Evolutionary conservation across 306 rosid genomes (phyloP).

Genomic region (Purshia tridentata): DNA sequence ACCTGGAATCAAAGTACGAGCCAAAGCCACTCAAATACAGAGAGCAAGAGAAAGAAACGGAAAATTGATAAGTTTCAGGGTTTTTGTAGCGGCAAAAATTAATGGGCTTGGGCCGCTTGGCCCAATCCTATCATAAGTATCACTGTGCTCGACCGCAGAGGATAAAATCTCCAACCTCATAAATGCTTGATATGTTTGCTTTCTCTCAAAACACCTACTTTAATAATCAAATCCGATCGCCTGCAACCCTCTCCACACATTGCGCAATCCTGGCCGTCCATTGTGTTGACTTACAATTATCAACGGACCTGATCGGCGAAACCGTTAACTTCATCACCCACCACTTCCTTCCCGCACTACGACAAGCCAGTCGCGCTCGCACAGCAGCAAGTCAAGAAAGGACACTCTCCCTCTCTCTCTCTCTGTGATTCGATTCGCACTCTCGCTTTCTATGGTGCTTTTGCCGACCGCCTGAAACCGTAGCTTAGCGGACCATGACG

Average conservation of each 20-base stretch:
- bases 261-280: background rate
- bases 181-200: no score
- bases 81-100: background rate
- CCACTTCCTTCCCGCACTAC: background rate
- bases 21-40: background rate
- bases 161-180: background rate
- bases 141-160: background rate
- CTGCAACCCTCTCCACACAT: background rate
- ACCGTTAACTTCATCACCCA: background rate
- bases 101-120: background rate
- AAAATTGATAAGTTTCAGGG: background rate
- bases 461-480: conserved; percentile 10
- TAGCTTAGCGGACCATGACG: conserved; percentile 14
- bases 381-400: background rate
- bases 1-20: conserved; percentile 16
- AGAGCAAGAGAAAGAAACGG: background rate
- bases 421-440: background rate
- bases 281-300: background rate
- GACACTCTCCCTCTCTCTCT: background rate
- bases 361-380: background rate
- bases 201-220: no score
- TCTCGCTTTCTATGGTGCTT: conserved; percentile 14
- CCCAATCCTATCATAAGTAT: background rate
- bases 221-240: background rate
- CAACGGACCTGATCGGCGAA: background rate